Conservation (phyloP, 768 basidiomycete genomes). For the Boletus coccyginus region DNA sequence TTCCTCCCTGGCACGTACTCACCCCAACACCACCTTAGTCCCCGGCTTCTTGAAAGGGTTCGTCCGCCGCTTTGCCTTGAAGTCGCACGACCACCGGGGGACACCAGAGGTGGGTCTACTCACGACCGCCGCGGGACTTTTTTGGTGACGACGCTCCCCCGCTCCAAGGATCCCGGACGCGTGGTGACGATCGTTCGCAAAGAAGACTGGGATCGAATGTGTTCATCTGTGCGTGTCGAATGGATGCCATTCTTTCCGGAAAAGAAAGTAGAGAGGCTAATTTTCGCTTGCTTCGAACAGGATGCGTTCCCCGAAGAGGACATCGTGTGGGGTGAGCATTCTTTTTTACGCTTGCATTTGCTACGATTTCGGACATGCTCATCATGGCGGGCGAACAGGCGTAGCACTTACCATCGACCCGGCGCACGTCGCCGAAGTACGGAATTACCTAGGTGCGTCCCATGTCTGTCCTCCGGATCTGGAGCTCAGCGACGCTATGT, state of each 20-base stretch:
- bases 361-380: neutral
- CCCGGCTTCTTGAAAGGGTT: constrained; percentile 88
- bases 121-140: constrained; percentile 60
- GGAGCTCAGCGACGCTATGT: neutral
- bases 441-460: constrained; percentile 70
- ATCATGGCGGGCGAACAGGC: constrained; percentile 39
- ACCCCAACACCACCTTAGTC: constrained; percentile 33
- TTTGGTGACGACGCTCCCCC: constrained; percentile 69
- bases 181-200: constrained; percentile 89
- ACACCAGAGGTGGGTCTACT: constrained; percentile 62
- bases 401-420: constrained; percentile 88
- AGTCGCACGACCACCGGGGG: constrained; percentile 89
- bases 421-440: constrained; percentile 66
- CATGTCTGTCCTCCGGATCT: neutral
- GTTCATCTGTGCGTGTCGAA: constrained; percentile 47
- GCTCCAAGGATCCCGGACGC: constrained; percentile 69
- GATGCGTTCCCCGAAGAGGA: constrained; percentile 28
- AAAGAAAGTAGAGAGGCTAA: neutral
- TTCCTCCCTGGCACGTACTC: neutral
- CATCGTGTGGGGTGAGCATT: constrained; percentile 62
- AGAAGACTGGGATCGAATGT: constrained; percentile 79
- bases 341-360: no score
- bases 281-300: constrained; percentile 2
- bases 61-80: constrained; percentile 85
- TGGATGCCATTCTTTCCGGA: neutral